phyloP scores from a whole-genome alignment of 2,329 filamentous ascomycete genomes.

The Alternaria gaisen region DNA sequence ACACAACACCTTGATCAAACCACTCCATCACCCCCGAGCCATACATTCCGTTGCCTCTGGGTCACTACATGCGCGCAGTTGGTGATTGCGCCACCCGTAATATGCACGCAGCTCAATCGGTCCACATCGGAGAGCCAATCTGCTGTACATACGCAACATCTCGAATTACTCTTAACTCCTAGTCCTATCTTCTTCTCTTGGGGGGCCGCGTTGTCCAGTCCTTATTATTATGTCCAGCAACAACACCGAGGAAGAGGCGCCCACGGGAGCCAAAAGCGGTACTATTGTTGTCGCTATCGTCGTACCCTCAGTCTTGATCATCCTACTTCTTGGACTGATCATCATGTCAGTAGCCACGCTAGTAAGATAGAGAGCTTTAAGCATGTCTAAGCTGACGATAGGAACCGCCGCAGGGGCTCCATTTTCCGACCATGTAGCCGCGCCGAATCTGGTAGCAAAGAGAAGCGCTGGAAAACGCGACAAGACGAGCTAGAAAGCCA shows the following conservation, averaged over 20 bases:
- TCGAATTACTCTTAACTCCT: background rate
- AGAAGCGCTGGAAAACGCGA: conserved; percentile 38
- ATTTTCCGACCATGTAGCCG: conserved; percentile 29
- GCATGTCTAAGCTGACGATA: conserved; percentile 17
- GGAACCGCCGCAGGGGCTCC: conserved; percentile 33
- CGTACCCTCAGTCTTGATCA: conserved; percentile 42
- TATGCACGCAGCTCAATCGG: conserved; percentile 25
- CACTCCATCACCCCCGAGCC: background rate
- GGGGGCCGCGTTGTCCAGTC: background rate
- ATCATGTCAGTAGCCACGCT: conserved; percentile 33
- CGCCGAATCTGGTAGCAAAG: conserved; percentile 26
- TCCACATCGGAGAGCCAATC: conserved; percentile 12
- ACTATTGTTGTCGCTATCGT: conserved; percentile 43
- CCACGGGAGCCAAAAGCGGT: conserved; percentile 14
- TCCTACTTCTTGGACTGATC: conserved; percentile 42
- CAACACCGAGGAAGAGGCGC: conserved; percentile 14
- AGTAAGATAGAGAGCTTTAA: background rate
- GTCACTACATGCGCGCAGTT: conserved; percentile 14
- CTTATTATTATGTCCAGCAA: conserved; percentile 24
- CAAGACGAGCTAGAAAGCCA: conserved; percentile 40
- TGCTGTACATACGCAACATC: conserved; percentile 9
- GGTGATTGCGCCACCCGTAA: conserved; percentile 19
- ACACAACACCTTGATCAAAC: conserved; percentile 11
- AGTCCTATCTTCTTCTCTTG: background rate
- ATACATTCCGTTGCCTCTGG: conserved; percentile 2